Base-by-base conservation (phyloP, 1,139 yeast species). In the Kodamaea plutei region DNA sequence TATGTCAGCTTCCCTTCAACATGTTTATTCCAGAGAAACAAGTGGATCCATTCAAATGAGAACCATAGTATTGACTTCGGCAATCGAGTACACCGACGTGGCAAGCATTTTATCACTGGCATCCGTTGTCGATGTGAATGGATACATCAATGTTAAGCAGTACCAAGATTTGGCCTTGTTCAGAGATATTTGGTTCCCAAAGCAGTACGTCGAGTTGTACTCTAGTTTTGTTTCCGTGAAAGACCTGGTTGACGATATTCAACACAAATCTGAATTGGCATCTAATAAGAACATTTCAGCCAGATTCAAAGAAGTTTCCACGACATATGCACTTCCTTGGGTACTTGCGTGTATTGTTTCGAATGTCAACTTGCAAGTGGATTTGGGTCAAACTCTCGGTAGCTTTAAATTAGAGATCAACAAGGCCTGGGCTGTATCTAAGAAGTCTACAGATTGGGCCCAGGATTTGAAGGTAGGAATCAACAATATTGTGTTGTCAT, bases 311-410 rank as follows among this genome's bases (percentile, higher is more conserved):
- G 76, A 76, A 36, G 89, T 79, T 2, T 69, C 85, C 0, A 64
- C 78, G 0, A 72, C 84, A 0, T 64, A 71, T 20, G 79, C 93
- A 0, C 61, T 85, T 31, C 94, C 96, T 0, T 84, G 95, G 88
- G 67, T 77, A 8, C 57, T 83, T 23, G 76, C 83, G 4, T 56
- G 84, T 27, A 61, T 77, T 12, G 53, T 88, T 3, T 50, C 68
- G 1, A 73, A 76, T 39, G 60, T 80, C 2, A 55, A 61, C 1
- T 69, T 83, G 4, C 69, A 65, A 25, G 76, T 84, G 12, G 94
- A 87, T 45, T 67, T 89, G 42, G 97, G 97, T 0, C 85, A 84
- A 30, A 77, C 95, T 0, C 60, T 91, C 22, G 97, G 97, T 12
- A 66, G 73, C 18, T 56, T 83, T 30, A 59, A 67, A 2, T 57